Conservation (phyloP, 73 alveolate species). For the Paraurostyla sp. region DNA sequence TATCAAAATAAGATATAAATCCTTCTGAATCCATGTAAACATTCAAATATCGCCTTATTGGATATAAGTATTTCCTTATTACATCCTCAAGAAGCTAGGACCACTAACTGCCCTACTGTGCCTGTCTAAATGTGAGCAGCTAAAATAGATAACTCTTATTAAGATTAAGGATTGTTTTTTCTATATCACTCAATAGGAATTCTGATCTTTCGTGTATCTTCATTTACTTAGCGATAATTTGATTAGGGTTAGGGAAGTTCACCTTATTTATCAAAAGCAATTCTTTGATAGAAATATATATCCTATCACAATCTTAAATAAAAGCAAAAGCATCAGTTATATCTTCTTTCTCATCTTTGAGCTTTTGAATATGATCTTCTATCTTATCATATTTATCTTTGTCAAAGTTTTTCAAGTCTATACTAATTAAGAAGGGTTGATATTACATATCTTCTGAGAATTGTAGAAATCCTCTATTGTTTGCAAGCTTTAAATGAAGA, state of each 20-base stretch:
- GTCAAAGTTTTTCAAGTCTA: constrained; percentile 30
- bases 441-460: constrained; percentile 9
- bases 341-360: background rate
- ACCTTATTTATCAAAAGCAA: background rate
- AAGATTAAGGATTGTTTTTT: background rate
- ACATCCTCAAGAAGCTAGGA: background rate
- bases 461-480: constrained; percentile 48
- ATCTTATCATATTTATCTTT: constrained; percentile 13
- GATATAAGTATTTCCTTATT: constrained; percentile 4
- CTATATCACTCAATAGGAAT: constrained; percentile 22
- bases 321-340: constrained; percentile 46
- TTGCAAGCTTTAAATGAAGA: background rate
- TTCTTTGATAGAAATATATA: constrained; percentile 11
- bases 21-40: constrained; percentile 17
- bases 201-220: background rate
- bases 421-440: background rate
- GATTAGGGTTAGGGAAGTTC: constrained; percentile 25
- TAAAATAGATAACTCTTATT: constrained; percentile 12
- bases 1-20: constrained; percentile 28
- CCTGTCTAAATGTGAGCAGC: constrained; percentile 9
- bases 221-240: constrained; percentile 13
- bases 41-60: constrained; percentile 36
- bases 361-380: background rate
- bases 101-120: background rate
- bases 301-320: constrained; percentile 51